These are phyloP conservation scores for Rhizomucor miehei DNA, from an alignment of 371 early-diverging fungal genomes.

Conservation along the genomic window DNA sequence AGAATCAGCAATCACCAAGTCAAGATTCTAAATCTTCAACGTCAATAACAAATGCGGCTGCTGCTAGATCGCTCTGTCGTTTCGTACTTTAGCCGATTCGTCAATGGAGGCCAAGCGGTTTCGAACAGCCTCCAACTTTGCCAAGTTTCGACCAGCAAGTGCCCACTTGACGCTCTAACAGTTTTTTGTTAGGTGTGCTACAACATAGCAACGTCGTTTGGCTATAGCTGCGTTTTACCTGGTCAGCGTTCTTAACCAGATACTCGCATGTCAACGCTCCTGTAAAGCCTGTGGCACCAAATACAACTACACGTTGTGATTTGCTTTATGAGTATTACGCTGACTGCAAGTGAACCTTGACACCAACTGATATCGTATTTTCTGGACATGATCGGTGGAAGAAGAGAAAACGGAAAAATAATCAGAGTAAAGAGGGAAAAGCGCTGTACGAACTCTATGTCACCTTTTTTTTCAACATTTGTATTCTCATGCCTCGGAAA, in stretches of 20 bases:
- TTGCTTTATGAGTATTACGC: no score
- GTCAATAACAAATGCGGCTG: background rate
- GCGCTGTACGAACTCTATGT: no score
- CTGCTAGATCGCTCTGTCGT: background rate
- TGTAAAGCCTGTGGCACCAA: slow-evolving; percentile 90
- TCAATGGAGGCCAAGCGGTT: slow-evolving; percentile 36
- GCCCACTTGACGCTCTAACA: slow-evolving; percentile 2
- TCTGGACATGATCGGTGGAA: no score
- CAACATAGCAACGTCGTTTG: background rate
- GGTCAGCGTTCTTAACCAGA: slow-evolving; percentile 25
- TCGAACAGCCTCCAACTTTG: slow-evolving; percentile 56
- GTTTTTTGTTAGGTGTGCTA: background rate
- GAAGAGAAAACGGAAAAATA: no score
- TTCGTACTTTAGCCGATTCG: slow-evolving; percentile 23
- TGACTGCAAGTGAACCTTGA: no score
- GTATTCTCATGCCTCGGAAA: no score
- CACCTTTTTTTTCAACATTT: no score
- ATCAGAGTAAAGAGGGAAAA: no score
- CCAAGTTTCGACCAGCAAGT: slow-evolving; percentile 53
- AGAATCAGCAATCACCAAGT: slow-evolving; percentile 65
- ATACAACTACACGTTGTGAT: slow-evolving; percentile 48
- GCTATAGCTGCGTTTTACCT: slow-evolving; percentile 8
- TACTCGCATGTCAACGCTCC: slow-evolving; percentile 70
- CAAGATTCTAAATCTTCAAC: slow-evolving; percentile 14
- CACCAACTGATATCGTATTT: no score